Conservation (phyloP, 2,329 filamentous ascomycete genomes). For the Plenodomus tracheiphilus region DNA sequence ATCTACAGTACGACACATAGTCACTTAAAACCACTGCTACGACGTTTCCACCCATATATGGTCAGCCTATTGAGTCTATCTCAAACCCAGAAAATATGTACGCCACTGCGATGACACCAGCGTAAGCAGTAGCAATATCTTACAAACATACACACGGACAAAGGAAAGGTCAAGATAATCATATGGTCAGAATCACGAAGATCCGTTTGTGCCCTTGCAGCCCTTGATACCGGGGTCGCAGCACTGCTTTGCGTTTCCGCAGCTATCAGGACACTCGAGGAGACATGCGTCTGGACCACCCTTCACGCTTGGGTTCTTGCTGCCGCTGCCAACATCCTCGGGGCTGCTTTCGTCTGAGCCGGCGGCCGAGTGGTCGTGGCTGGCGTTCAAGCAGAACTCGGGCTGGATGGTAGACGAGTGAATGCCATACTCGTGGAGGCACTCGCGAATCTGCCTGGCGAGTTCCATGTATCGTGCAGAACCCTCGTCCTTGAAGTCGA, state of each 20-base stretch:
- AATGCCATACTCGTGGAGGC: slow-evolving; percentile 93
- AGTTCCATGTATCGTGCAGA: slow-evolving; percentile 86
- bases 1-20: too few relatives aligned
- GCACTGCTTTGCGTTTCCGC: slow-evolving; percentile 48
- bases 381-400: slow-evolving; percentile 64
- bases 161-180: background rate
- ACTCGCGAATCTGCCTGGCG: slow-evolving; percentile 78
- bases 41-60: too few relatives aligned
- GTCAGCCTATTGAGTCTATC: too few relatives aligned
- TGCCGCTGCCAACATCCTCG: slow-evolving; percentile 31
- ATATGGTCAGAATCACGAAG: slow-evolving; percentile 10
- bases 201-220: slow-evolving; percentile 20
- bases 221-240: slow-evolving; percentile 42
- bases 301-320: slow-evolving; percentile 43
- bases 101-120: too few relatives aligned
- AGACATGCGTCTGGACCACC: slow-evolving; percentile 44
- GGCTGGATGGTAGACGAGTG: slow-evolving; percentile 98
- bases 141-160: slow-evolving; percentile 2
- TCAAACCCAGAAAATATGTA: too few relatives aligned
- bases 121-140: background rate
- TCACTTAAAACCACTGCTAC: too few relatives aligned
- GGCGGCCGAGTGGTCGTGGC: slow-evolving; percentile 47
- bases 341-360: slow-evolving; percentile 36
- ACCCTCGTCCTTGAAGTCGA: slow-evolving; percentile 82
- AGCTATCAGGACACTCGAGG: slow-evolving; percentile 50